Percentiles rank a stretch among this genome's conserved stretches.
These are phyloP conservation scores for Pseudotsuga menziesii DNA, from an alignment of 75 land plant genomes.

Conservation along the genomic window DNA sequence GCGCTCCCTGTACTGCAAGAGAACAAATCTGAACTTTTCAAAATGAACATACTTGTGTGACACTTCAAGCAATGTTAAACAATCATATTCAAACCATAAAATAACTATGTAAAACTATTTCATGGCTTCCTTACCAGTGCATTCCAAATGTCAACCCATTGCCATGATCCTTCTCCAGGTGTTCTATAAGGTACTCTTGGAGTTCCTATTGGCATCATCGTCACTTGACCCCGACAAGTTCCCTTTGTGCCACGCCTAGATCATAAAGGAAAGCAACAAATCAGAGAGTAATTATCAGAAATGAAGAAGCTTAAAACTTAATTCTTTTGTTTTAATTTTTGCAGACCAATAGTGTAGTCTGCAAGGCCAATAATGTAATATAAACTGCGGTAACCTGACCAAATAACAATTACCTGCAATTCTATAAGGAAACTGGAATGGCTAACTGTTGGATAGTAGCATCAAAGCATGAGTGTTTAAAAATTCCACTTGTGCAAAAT, in stretches of 20 bases:
- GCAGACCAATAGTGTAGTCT: not conserved
- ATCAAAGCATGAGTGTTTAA: not conserved
- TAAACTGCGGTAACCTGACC: not conserved
- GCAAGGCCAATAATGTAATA: not conserved
- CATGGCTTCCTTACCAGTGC: slow-evolving; percentile 59
- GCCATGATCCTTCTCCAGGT: slow-evolving; percentile 83
- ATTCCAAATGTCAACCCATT: slow-evolving; percentile 96
- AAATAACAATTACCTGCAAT: not conserved
- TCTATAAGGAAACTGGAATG: not conserved
- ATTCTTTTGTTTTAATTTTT: not conserved
- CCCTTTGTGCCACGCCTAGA: slow-evolving; percentile 31
- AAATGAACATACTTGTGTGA: not conserved
- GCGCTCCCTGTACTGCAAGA: slow-evolving; percentile 85
- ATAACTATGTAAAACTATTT: not conserved
- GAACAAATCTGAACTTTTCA: not conserved
- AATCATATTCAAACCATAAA: not conserved
- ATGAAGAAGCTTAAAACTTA: not conserved
- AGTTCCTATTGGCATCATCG: slow-evolving; percentile 93
- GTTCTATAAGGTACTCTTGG: slow-evolving; percentile 82
- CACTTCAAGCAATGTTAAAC: not conserved
- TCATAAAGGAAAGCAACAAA: not conserved
- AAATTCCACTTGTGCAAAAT: not conserved
- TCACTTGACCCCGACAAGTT: slow-evolving; percentile 48
- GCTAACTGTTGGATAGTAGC: not conserved
- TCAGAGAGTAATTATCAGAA: not conserved